Base-by-base conservation (phyloP, 306 rosid genomes). In the Herpetospermum pedunculosum region DNA sequence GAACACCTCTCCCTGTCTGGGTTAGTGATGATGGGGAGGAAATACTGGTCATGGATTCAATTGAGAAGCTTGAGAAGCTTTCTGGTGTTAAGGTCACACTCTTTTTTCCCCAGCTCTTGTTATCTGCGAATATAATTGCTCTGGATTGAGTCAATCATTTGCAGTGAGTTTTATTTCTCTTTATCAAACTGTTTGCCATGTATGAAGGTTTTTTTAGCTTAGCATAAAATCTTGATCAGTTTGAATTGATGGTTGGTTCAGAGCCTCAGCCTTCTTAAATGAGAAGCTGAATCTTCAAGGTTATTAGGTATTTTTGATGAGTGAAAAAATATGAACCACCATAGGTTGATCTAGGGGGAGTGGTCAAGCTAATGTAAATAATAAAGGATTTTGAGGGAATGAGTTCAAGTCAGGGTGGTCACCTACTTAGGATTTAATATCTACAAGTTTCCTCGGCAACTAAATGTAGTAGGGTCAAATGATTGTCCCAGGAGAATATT, bases 1-100 rank as follows among this genome's bases (percentile, higher is more conserved):
- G 97, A 50, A 94, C 97, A 70, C 97, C 99, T 70, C 92, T 94
- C 76, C 97, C 97, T 32, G 72, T 94, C 78, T 94, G 97, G 99
- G 86, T 91, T 57, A 94, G 96, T 65, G 95, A 91, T 82, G 97
- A 94, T 73, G 96, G 88, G 37, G 85, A 85, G 82, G 99, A 91
- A 82, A 72, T 84, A 67, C 53, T 83, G 23, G 89, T 94, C 72
- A 88, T 94, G 79, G 95, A 89, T 82, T 94, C 95, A 35, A 89
- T 94, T 82, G 90, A 81, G 85, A 88, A 79, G 82, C 97, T 94
- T 44, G 99, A 94, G 79, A 76, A 88, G 77, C 96, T 88, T 76
- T 87, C 96, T 32, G 99, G 97, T 63, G 87, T 57, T 21, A 89
- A 89, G 97, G 95, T 94, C 76, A 77, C 90, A 59, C 26, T 41